These are phyloP conservation scores for Tolypocladium inflatum DNA, from an alignment of 2,329 filamentous ascomycete species.

Conservation along the genomic window DNA sequence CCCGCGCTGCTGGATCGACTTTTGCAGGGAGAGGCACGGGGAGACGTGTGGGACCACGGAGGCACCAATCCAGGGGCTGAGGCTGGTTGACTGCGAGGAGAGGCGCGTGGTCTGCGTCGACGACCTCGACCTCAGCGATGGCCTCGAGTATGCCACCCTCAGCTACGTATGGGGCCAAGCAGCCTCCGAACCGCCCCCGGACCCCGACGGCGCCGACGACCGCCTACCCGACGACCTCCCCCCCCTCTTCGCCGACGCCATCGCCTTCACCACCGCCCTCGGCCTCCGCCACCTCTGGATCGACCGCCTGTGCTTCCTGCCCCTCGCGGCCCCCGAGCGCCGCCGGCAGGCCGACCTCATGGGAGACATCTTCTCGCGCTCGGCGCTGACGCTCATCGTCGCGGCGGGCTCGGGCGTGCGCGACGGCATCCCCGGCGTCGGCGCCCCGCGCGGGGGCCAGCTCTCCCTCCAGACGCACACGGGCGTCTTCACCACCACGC, in stretches of 20 bases:
- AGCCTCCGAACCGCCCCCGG: slow-evolving; percentile 8
- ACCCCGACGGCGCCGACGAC: slow-evolving; percentile 2
- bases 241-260: slow-evolving; percentile 21
- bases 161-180: slow-evolving; percentile 23
- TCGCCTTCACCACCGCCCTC: slow-evolving; percentile 18
- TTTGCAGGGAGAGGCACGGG: slow-evolving; percentile 20
- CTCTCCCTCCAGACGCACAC: slow-evolving; percentile 21
- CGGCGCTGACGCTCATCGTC: slow-evolving; percentile 23
- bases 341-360: slow-evolving; percentile 19
- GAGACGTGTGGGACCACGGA: slow-evolving; percentile 12
- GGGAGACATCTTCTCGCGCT: slow-evolving; percentile 23
- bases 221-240: slow-evolving; percentile 16
- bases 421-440: slow-evolving; percentile 24
- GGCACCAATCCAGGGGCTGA: slow-evolving; percentile 15
- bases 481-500: slow-evolving; percentile 25
- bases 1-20: slow-evolving; percentile 23
- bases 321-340: slow-evolving; percentile 14
- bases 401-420: slow-evolving; percentile 20
- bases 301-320: slow-evolving; percentile 24
- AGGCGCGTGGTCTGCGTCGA: slow-evolving; percentile 18
- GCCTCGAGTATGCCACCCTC: slow-evolving; percentile 22
- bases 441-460: slow-evolving; percentile 22
- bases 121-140: slow-evolving; percentile 11
- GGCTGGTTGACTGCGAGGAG: slow-evolving; percentile 21
- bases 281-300: slow-evolving; percentile 28